phyloP scores from a whole-genome alignment of 2,329 filamentous ascomycete genomes.

The Aspergillus sp. region DNA sequence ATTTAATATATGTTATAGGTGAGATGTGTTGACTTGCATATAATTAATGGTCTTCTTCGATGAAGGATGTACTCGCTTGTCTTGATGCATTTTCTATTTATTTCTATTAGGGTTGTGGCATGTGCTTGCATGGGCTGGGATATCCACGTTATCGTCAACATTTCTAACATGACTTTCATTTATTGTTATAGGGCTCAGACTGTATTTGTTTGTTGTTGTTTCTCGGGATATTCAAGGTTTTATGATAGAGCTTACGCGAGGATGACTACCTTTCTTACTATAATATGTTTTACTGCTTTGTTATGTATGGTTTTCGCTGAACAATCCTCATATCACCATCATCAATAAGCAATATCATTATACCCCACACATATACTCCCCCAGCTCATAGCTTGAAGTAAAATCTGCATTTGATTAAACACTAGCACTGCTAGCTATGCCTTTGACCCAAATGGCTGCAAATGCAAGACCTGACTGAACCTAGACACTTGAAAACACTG shows the following conservation, averaged over 20 bases:
- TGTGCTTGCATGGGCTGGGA: too few relatives aligned
- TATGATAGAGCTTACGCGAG: neutral
- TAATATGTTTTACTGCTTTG: neutral
- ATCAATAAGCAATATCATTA: conserved; percentile 12
- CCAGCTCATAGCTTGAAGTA: neutral
- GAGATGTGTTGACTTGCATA: too few relatives aligned
- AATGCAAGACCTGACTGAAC: conserved; percentile 5
- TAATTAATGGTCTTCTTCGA: too few relatives aligned
- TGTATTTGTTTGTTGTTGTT: neutral
- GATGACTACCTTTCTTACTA: neutral
- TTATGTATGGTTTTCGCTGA: neutral
- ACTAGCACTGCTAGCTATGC: conserved; percentile 13
- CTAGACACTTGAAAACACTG: conserved; percentile 5
- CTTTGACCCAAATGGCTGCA: conserved; percentile 6
- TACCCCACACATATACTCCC: conserved; percentile 4
- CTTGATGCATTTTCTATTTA: too few relatives aligned
- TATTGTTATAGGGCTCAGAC: neutral
- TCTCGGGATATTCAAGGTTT: neutral
- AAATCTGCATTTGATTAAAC: conserved; percentile 3
- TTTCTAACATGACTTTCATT: neutral
- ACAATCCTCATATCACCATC: neutral
- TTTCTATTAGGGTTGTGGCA: too few relatives aligned
- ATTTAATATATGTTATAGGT: neutral
- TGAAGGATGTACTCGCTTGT: too few relatives aligned
- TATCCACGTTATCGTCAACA: too few relatives aligned